Evolutionary conservation across 345 rosid species (phyloP).

Genomic region (Boechera retrofracta): DNA sequence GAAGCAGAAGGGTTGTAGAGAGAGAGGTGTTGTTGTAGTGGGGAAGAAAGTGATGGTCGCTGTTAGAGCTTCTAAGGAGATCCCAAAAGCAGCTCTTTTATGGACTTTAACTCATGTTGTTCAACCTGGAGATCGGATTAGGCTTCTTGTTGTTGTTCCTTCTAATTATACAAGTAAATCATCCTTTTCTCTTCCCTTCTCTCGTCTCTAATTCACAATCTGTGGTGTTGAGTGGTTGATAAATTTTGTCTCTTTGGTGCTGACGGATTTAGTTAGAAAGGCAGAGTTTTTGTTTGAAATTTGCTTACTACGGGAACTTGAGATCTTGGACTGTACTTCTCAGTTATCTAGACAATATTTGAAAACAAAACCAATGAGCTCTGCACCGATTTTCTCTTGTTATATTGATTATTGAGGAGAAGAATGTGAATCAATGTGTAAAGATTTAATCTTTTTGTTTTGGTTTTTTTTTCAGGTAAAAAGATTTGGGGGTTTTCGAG

Average conservation of each 20-base stretch:
- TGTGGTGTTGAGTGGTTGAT: background rate
- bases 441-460: conserved; percentile 14
- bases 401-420: conserved; percentile 16
- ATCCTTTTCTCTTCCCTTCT: conserved; percentile 21
- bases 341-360: background rate
- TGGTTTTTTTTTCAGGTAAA: conserved; percentile 56
- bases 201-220: conserved; percentile 2
- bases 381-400: conserved; percentile 15
- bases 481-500: conserved; percentile 87
- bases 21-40: conserved; percentile 56
- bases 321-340: conserved; percentile 11
- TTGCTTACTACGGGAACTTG: background rate
- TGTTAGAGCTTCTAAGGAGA: conserved; percentile 85
- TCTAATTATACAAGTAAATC: conserved; percentile 62
- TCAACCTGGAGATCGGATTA: conserved; percentile 85
- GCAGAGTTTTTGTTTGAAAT: conserved; percentile 8
- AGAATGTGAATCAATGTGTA: conserved; percentile 23
- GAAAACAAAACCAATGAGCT: conserved; percentile 6
- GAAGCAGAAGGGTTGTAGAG: conserved; percentile 58
- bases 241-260: conserved; percentile 7
- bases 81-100: conserved; percentile 73
- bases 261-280: background rate
- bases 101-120: conserved; percentile 97
- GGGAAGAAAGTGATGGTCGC: conserved; percentile 86
- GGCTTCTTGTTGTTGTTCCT: conserved; percentile 86